These are phyloP conservation scores for Epichloe sylvatica DNA, from an alignment of 2,329 filamentous ascomycete genomes.

Conservation along the genomic window DNA sequence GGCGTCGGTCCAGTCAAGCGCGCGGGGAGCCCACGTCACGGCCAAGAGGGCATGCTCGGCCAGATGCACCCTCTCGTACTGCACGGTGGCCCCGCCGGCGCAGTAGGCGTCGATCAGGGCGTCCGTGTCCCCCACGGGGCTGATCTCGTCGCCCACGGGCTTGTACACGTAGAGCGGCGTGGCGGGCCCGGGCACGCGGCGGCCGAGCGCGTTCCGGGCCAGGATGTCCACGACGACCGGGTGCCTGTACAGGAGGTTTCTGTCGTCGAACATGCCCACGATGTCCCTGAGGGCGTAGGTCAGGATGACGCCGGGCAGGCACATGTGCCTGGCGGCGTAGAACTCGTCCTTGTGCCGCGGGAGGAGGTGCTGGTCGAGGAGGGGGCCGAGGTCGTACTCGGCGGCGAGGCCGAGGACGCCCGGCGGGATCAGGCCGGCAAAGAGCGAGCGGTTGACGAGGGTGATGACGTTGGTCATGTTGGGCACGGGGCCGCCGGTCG, in stretches of 20 bases:
- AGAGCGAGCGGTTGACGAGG: slow-evolving; percentile 7
- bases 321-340: slow-evolving; percentile 14
- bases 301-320: slow-evolving; percentile 11
- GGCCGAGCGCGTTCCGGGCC: neutral
- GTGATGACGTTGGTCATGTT: slow-evolving; percentile 4
- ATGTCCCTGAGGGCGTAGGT: slow-evolving; percentile 17
- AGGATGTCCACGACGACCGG: neutral
- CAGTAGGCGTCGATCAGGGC: neutral
- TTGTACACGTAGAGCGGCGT: slow-evolving; percentile 2
- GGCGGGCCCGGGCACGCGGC: neutral
- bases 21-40: neutral
- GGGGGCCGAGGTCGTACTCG: slow-evolving; percentile 9
- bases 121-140: slow-evolving; percentile 1
- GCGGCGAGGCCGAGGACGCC: slow-evolving; percentile 11
- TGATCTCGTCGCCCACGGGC: neutral
- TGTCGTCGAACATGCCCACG: slow-evolving; percentile 24
- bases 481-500: no score
- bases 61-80: neutral
- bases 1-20: neutral
- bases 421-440: slow-evolving; percentile 12
- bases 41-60: neutral
- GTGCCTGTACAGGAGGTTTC: neutral
- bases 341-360: slow-evolving; percentile 16
- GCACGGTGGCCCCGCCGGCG: neutral
- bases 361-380: slow-evolving; percentile 9